These are phyloP conservation scores for Bidens hawaiensis DNA, from an alignment of 140 eudicot species.

Conservation along the genomic window DNA sequence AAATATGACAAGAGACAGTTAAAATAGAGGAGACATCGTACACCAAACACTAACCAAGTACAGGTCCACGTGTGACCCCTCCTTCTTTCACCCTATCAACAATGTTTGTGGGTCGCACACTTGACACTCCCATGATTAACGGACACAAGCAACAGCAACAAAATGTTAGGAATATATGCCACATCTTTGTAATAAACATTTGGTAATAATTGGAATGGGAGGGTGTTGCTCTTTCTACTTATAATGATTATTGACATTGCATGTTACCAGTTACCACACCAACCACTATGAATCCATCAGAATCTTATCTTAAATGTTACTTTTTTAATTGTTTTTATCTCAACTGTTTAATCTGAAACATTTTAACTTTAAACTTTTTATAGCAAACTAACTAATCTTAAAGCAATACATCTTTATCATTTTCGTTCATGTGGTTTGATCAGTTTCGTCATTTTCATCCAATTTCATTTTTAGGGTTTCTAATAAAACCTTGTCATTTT, in stretches of 20 bases:
- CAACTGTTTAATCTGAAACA: not conserved
- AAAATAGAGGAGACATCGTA: not conserved
- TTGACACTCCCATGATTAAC: slow-evolving; percentile 4
- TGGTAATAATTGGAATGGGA: not conserved
- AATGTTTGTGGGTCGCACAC: slow-evolving; percentile 2
- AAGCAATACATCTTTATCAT: not conserved
- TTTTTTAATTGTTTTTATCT: not conserved
- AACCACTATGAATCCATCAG: not conserved
- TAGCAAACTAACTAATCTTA: not conserved
- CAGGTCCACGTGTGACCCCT: slow-evolving; percentile 1
- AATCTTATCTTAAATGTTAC: not conserved
- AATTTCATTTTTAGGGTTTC: too few species aligned
- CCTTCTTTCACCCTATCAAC: not conserved
- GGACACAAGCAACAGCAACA: not conserved
- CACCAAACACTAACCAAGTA: not conserved
- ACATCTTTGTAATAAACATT: not conserved
- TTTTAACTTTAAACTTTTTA: too few species aligned
- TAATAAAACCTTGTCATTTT: too few species aligned
- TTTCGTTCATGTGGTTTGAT: too few species aligned
- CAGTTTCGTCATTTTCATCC: too few species aligned
- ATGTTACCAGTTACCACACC: not conserved
- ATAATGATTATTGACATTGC: not conserved
- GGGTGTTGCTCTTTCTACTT: not conserved
- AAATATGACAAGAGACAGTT: not conserved
- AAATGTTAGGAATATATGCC: slow-evolving; percentile 1